phyloP scores from a whole-genome alignment of 2,329 filamentous ascomycete species.

The Furcasterigmium furcatum region DNA sequence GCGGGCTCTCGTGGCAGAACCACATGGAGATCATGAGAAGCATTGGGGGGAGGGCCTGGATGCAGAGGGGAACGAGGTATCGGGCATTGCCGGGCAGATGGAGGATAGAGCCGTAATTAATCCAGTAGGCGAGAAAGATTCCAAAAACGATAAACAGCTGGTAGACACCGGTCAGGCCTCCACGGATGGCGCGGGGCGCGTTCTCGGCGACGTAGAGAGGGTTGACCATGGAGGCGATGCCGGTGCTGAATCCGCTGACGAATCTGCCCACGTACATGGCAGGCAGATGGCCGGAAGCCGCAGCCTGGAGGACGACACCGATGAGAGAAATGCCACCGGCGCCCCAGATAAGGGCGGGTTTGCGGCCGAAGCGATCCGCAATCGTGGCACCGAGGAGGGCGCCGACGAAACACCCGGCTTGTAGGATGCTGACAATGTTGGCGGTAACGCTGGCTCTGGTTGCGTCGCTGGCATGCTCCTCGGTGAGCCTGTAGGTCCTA shows the following conservation, averaged over 20 bases:
- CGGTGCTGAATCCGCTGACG: slow-evolving; percentile 46
- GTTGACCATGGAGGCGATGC: slow-evolving; percentile 43
- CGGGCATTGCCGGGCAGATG: neutral
- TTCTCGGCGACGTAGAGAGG: slow-evolving; percentile 36
- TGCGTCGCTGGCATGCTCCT: slow-evolving; percentile 6
- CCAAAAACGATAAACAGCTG: slow-evolving; percentile 21
- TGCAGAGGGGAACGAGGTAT: neutral
- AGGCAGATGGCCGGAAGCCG: slow-evolving; percentile 6
- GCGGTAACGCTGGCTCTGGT: slow-evolving; percentile 11
- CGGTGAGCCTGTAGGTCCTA: neutral
- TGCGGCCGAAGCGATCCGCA: slow-evolving; percentile 35
- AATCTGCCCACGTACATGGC: slow-evolving; percentile 10
- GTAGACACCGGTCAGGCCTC: slow-evolving; percentile 47
- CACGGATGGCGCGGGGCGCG: slow-evolving; percentile 44
- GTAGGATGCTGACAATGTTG: slow-evolving; percentile 14
- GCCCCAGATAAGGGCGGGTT: slow-evolving; percentile 31
- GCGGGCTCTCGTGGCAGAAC: slow-evolving; percentile 2
- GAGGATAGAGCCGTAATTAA: slow-evolving; percentile 1
- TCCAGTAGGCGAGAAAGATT: slow-evolving; percentile 2
- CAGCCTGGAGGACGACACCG: slow-evolving; percentile 7
- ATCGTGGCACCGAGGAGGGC: slow-evolving; percentile 27
- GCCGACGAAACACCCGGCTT: slow-evolving; percentile 21
- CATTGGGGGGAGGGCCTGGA: neutral
- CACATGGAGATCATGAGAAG: slow-evolving; percentile 1
- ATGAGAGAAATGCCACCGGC: slow-evolving; percentile 34